Base-by-base conservation (phyloP, 2,329 filamentous ascomycete genomes). In the Alternaria dauci region DNA sequence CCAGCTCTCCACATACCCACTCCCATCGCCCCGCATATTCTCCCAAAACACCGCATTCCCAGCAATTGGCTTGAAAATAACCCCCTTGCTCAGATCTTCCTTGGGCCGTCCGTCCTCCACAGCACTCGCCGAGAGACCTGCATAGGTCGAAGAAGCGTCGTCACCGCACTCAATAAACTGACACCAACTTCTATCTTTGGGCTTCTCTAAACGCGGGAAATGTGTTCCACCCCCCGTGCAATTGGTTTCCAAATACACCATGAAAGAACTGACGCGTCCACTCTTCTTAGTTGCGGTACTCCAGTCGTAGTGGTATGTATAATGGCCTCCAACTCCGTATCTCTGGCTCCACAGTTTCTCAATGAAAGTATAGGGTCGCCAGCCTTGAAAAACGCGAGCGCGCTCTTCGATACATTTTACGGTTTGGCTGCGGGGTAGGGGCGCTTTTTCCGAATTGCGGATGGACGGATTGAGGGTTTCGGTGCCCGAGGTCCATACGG, bases 1-100 rank as follows among this genome's bases (percentile, higher is more conserved):
- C 80, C 86, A 86, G 32, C 84, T 86, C 75, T 88, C 85, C 58
- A 81, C 78, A 68, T 86, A 87, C 12, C 86, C 86, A 23, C 76
- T 80, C 2, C 87, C 86, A 73, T 88, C 84, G 0, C 77, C 62
- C 39, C 83, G 78, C 58, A 88, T 79, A 72, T 89, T 89, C 76
- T 85, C 83, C 87, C 87, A 89, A 59, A 85, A 89, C 1, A 89
- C 82, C 1, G 87, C 87, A 76, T 86, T 87, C 0, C 86, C 85
- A 58, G 81, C 81, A 41, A 84, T 81, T 0, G 86, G 83, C 70
- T 84, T 86, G 69, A 89, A 89, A 1, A 84, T 87, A 1, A 88
- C 79, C 0, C 86, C 87, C 30, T 78, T 70, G 9, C 56, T 63
- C n/a, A 67, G 59, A 11, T 66, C 61, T 14, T 65, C 63, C 5